These are phyloP conservation scores for Podospora pseudopauciseta DNA, from an alignment of 495 filamentous ascomycete species.

Conservation along the genomic window DNA sequence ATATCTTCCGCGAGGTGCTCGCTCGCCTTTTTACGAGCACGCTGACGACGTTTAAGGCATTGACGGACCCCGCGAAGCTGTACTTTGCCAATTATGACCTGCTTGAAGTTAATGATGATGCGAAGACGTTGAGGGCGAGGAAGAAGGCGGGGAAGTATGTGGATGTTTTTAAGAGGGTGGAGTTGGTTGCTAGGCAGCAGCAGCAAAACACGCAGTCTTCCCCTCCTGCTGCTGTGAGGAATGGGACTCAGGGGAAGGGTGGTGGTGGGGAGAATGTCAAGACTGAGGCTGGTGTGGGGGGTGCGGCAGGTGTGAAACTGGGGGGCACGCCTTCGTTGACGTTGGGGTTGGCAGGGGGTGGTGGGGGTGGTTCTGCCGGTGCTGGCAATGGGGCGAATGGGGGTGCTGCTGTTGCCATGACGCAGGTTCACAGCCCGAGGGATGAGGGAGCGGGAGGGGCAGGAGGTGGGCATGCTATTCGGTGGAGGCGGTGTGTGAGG, in stretches of 20 bases:
- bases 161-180: conserved; percentile 42
- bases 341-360: background rate
- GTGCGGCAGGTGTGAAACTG: background rate
- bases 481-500: conserved; percentile 56
- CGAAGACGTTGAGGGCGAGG: conserved; percentile 25
- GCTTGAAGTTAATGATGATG: conserved; percentile 46
- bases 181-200: conserved; percentile 18
- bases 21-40: conserved; percentile 43
- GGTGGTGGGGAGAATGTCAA: background rate
- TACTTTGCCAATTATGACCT: conserved; percentile 50
- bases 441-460: conserved; percentile 13
- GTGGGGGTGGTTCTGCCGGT: background rate
- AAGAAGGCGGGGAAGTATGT: conserved; percentile 30
- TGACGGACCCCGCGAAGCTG: conserved; percentile 44
- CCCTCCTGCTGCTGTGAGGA: background rate
- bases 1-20: conserved; percentile 47
- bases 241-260: too few relatives aligned
- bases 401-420: background rate
- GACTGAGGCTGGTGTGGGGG: background rate
- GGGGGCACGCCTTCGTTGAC: background rate
- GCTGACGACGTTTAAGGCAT: conserved; percentile 37
- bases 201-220: background rate
- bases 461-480: conserved; percentile 15
- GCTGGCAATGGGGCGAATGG: background rate
- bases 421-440: conserved; percentile 5